These are phyloP conservation scores for Coccomyxa subellipsoidea DNA, from an alignment of 163 green algal genomes.

Conservation along the genomic window DNA sequence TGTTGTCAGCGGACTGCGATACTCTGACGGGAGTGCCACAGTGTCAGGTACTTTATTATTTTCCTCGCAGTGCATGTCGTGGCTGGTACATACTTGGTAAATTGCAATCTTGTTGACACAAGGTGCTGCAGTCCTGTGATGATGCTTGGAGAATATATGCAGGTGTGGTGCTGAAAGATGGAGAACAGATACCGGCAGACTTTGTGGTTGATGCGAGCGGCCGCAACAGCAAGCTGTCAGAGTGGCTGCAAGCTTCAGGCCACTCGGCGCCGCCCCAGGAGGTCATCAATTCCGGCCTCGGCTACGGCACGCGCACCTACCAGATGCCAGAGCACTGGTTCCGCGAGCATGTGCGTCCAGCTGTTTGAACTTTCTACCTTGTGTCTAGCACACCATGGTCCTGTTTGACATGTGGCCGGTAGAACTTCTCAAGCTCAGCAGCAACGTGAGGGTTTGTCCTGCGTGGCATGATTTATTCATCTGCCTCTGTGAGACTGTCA, in stretches of 20 bases:
- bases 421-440: no score
- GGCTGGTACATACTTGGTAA: no score
- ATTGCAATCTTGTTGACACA: no score
- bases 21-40: background rate
- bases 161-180: conserved; percentile 17
- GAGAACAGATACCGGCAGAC: conserved; percentile 5
- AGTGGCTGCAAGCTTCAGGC: conserved; percentile 14
- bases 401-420: background rate
- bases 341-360: background rate
- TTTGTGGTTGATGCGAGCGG: conserved; percentile 22
- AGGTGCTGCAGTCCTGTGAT: no score
- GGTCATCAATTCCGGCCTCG: conserved; percentile 7
- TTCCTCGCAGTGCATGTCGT: no score
- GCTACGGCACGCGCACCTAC: conserved; percentile 16
- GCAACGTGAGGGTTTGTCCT: no score
- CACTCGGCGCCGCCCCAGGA: background rate
- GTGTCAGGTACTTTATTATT: background rate
- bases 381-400: no score
- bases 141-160: no score
- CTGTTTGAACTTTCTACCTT: background rate
- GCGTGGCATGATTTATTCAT: no score
- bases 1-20: background rate
- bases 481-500: no score
- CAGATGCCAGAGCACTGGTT: conserved; percentile 3
- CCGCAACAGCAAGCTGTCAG: background rate